Percentiles rank a stretch among this genome's conserved stretches.
These are phyloP conservation scores for Phytopythium aichiense DNA, from an alignment of 352 stramenopile species.

Conservation along the genomic window DNA sequence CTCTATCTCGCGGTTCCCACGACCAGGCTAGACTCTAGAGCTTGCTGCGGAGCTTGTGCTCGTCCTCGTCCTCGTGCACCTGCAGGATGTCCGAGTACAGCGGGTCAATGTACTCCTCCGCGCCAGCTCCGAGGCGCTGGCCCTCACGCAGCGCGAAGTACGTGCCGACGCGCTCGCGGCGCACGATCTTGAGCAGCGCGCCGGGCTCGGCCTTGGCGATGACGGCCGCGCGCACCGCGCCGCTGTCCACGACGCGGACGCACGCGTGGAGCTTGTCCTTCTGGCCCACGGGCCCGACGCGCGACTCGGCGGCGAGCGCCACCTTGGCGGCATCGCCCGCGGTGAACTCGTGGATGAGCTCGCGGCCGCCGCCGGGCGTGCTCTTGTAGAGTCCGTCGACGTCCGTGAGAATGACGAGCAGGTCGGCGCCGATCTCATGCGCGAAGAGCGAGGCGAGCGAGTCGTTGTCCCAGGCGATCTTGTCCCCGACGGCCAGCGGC, in stretches of 20 bases:
- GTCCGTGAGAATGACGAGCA: constrained; percentile 79
- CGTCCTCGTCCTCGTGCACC: constrained; percentile 5
- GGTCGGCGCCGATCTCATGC: constrained; percentile 62
- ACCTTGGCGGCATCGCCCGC: constrained; percentile 30
- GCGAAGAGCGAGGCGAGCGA: constrained; percentile 77
- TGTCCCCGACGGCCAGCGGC: constrained; percentile 51
- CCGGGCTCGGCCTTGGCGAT: constrained; percentile 64
- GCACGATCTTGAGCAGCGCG: constrained; percentile 55
- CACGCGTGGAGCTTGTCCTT: constrained; percentile 81
- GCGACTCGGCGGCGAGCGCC: constrained; percentile 41
- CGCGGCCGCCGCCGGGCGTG: constrained; percentile 16
- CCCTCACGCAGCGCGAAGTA: constrained; percentile 48
- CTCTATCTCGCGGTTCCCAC: no score
- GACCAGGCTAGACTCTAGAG: constrained; percentile 23
- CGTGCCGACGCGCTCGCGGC: constrained; percentile 65
- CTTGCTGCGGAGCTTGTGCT: constrained; percentile 29
- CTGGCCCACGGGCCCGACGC: constrained; percentile 59
- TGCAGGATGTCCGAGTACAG: constrained; percentile 62
- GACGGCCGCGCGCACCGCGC: constrained; percentile 50
- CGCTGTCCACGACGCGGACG: constrained; percentile 73
- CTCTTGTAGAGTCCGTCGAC: constrained; percentile 54
- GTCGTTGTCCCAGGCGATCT: constrained; percentile 84
- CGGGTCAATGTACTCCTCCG: constrained; percentile 56
- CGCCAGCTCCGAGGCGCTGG: constrained; percentile 35
- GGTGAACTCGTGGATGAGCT: constrained; percentile 49